Base-by-base conservation (phyloP, 2,329 filamentous ascomycete species). In the Ceratocystis huliohia region DNA sequence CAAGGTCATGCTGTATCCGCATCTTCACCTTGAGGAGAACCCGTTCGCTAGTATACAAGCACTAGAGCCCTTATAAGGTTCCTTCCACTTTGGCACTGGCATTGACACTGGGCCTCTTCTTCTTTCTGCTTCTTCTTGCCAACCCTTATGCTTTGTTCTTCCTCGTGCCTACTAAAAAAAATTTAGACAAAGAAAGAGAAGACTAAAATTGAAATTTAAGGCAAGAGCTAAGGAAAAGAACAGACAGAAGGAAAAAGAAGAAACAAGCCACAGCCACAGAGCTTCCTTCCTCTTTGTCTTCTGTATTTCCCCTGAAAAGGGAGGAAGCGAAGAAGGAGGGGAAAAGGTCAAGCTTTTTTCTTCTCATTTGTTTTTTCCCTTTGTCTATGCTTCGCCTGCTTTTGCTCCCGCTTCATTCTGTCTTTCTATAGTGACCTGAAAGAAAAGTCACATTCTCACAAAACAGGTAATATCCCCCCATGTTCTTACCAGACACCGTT, bases 211-310 rank as follows among this genome's bases (percentile, higher is more conserved):
- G 37, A 41, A 41, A 41, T 41, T 41, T 15, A 41, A 37, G 17
- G 57, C 41, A 30, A 33, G 57, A 37, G 57, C 57, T 17, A 41
- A 22, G 59, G 6, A 20, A 17, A 48, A 22, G 17, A 22, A 48
- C 8, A 28, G 25, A 25, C 20, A 28, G 22, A 22, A 44, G 45
- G n/a, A 50, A 41, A 41, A 41, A 41, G 37, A 41, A 41, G 37
- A 15, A 50, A 64, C 62, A 61, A 63, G 65, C 61, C 65, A 37
- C 5, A 37, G 56, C 50, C 59, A 48, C 48, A 17, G 45, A 62
- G 22, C 33, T 41, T 33, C 20, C 41, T n/a, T 25, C 30, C 61
- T 63, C 33, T 62, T 20, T 62, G 25, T 62, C 17, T 20, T 62
- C 5, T 5, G 15, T 63, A 25, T 13, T 30, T 48, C 22, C 20